Evolutionary conservation across 257 asterid genomes (phyloP), one percentile per base, ranked within the genome.

Genomic region (Primulina tabacum): DNA sequence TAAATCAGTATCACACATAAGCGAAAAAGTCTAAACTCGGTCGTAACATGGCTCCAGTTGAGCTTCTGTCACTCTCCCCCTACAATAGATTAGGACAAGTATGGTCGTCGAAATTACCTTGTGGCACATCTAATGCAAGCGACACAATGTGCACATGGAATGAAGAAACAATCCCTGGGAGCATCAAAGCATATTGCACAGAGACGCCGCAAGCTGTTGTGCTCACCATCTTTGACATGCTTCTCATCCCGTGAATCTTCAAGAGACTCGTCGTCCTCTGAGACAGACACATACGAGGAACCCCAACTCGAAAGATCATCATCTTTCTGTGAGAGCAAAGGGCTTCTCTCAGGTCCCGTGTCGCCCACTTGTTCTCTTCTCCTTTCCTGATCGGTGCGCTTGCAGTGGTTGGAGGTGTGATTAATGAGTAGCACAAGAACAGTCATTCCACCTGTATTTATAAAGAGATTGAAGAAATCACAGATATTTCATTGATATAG

Each of bases 141-240:
- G 60, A 76, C 92, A 68, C 89, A 85, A 76, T 92, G 97, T 34
- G 97, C 98, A 26, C 98, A 92, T 12, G 98, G 98, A 61, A 90
- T 77, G 78, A 90, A 92, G 85, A 92, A 90, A 73, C 84, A 82
- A 73, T 88, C 86, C 83, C 86, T 85, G 7, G 90, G 97, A 64
- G 92, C 92, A 81, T 90, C 92, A 75, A 85, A 92, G 83, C 98
- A 92, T 73, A 92, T 87, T 62, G 96, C 87, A 77, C 98, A 92
- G 61, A 78, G 82, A 50, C 72, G 81, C 60, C 75, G 79, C 65
- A 65, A 71, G 73, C 65, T 70, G 40, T 73, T 75, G 71, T 66
- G 3, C 65, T 85, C 89, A 24, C 79, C 79, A 18, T 81, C 92
- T 67, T 79, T 80, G 24, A 75, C 69, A 64, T 78, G 74, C 71